Base-by-base conservation (phyloP, 768 basidiomycete species). In the Russula earlei region DNA sequence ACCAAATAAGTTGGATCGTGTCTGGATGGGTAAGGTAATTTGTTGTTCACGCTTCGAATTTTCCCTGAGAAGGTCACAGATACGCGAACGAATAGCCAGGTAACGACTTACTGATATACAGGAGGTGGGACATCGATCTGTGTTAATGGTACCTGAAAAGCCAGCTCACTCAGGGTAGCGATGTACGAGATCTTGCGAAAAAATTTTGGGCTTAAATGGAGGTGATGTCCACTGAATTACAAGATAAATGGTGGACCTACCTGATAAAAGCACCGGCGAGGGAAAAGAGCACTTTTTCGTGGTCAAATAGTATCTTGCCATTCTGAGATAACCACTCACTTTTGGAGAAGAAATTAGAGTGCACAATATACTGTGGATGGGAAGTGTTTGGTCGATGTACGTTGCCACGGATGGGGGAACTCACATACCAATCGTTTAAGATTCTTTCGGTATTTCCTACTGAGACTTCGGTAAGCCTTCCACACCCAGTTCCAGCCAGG, bases 401-500 rank as follows among this genome's bases (percentile, higher is more conserved):
- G 43, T 38, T 47, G 22, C n/a, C 4, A 25, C 37, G 48, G 17
- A 55, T 11, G 31, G 0, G 5, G 9, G 36, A 9, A 33, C 31
- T 49, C 12, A 68, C 85, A 53, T 58, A 87, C 89, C 69, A 93
- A 66, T 65, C 82, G 81, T 68, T 92, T 92, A 55, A 93, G 69
- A 65, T 93, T 90, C 73, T 93, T 93, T 51, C 91, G 78, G 65
- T 91, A 93, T 68, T 89, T 91, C 51, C 86, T 75, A 66, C 77
- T 88, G 43, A 87, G 72, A 64, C 84, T 85, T 22, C 88, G 77
- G 67, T 91, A 91, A 0, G 88, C 87, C 65, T 87, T 91, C 90
- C 90, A 92, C 10, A 93, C 78, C 91, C 91, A 93, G 61, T 83
- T 87, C 88, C 88, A 91, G 24, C 79, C 77, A 5, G 91, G 91